Conservation (phyloP, 1,284 basidiomycete species). For the Trichosporon inkin region DNA sequence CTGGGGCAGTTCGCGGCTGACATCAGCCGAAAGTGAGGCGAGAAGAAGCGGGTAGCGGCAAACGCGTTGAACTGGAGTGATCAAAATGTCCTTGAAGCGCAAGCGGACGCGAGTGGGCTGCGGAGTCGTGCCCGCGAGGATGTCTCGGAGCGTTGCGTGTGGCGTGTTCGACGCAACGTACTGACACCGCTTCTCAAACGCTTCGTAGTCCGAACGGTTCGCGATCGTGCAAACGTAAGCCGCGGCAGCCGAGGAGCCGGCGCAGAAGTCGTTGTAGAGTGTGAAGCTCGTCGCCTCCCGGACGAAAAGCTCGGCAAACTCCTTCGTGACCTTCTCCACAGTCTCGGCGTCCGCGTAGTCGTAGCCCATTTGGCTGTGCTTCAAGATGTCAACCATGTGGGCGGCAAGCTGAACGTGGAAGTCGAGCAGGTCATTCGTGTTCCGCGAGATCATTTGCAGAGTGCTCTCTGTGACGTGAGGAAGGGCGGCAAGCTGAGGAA, state of each 20-base stretch:
- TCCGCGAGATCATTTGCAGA: slow-evolving; percentile 58
- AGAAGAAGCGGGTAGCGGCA: slow-evolving; percentile 88
- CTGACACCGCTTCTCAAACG: slow-evolving; percentile 69
- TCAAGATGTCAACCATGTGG: slow-evolving; percentile 55
- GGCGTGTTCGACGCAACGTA: slow-evolving; percentile 53
- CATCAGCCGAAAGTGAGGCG: slow-evolving; percentile 59
- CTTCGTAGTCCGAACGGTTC: slow-evolving; percentile 63
- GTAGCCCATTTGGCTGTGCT: slow-evolving; percentile 56
- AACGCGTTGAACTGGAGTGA: slow-evolving; percentile 82
- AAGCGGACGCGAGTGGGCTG: slow-evolving; percentile 36
- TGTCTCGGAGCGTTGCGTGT: slow-evolving; percentile 35
- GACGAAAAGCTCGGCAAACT: slow-evolving; percentile 62
- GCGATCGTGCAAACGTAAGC: slow-evolving; percentile 65
- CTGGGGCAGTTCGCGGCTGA: slow-evolving; percentile 23
- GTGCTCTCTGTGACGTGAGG: slow-evolving; percentile 46
- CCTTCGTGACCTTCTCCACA: slow-evolving; percentile 56
- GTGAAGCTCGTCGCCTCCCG: slow-evolving; percentile 67
- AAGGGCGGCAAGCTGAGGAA: slow-evolving; percentile 51
- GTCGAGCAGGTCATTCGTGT: slow-evolving; percentile 66
- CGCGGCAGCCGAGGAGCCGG: slow-evolving; percentile 72
- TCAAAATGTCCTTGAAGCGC: slow-evolving; percentile 72
- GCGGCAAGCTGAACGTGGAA: slow-evolving; percentile 64
- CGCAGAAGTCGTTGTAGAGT: slow-evolving; percentile 76
- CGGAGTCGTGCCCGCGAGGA: slow-evolving; percentile 35
- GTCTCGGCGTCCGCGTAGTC: slow-evolving; percentile 25